Evolutionary conservation across 306 rosid genomes (phyloP), one percentile per base, ranked within the genome.

Genomic region (Cicer arietinum): DNA sequence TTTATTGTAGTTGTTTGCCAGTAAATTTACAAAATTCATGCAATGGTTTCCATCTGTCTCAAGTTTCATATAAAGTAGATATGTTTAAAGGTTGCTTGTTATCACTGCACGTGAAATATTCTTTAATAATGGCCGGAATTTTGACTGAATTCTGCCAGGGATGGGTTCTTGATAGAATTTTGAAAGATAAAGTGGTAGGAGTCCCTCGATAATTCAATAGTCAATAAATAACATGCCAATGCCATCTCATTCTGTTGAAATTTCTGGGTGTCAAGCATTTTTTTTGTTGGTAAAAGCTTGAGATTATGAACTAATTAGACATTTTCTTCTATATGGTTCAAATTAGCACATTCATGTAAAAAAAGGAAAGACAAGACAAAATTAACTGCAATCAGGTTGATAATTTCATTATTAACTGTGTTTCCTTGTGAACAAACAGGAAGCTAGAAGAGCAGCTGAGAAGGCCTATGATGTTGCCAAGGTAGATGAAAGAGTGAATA

Each of bases 401-500:
- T 61, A 39, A 0, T 53, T 65, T 44, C 44, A 14, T 67, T 37
- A 45, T 53, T 51, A 46, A 48, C 54, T 56, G 10, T 5, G 7
- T 48, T 73, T 30, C 17, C 65, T 13, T 74, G 60, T 67, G 47
- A 65, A 61, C 79, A 35, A 84, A 77, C 88, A 95, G 99, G 99
- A 95, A 85, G 98, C 98, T 45, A 88, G 99, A 67, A 77, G 90
- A 75, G 96, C 96, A 7, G 97, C 93, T 1, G 91, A 89, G 83
- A 95, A 85, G 69, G 96, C 99, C 41, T 90, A 92, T 45, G 96
- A 90, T 51, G 97, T 92, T 69, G 88, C 89, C 14, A 95, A 90
- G 88, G 99, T 95, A 69, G 99, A 95, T 46, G 99, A 95, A 82
- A 86, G 99, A 80, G 99, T 95, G 66, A 95, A 88, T 81, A 86